Evolutionary conservation across 2,329 filamentous ascomycete species (phyloP), one percentile per base, ranked within the genome.

Genomic region (Colletotrichum tropicicola): DNA sequence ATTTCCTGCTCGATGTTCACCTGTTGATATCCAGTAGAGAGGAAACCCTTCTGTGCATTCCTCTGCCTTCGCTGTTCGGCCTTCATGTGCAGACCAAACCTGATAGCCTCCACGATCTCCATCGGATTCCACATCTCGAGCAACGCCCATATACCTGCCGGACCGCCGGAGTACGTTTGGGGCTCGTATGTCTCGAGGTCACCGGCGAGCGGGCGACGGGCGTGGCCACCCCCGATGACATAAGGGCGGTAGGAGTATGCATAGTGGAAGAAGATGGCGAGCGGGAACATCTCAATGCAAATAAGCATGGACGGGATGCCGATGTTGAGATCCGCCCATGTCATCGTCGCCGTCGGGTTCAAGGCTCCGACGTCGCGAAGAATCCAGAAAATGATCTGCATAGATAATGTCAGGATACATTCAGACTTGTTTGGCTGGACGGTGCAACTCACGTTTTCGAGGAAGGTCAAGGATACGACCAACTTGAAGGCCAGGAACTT

Each of bases 401-500:
- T 1, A 6, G 27, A 3, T 4, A 5, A 5, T 13, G n/a, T 41
- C n/a, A 53, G 41, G 0, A 9, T 1, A 3, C 19, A 12, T 10
- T 8, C 5, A 5, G 6, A 2, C 2, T 37, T 5, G 30, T 10
- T 17, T n/a, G 17, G n/a, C n/a, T n/a, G 21, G 2, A 17, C 3
- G 3, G 2, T 17, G 2, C 6, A 52, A 49, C 39, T 70, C 57
- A 51, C 59, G 7, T 25, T 65, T 23, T 70, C 64, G 5, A 70
- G 35, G 13, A 70, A 70, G 6, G 67, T 63, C 13, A 70, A 53
- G 17, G 59, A 52, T 15, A 76, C 71, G n/a, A 75, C 66, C 5
- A 74, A 62, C 65, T 65, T 65, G 57, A 75, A 75, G 2, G 69
- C 66, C 28, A 71, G 58, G 10, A 75, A 65, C 61, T 74, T 74